Conservation (phyloP, 805 yeast genomes). For the Myxozyma mucilagina region DNA sequence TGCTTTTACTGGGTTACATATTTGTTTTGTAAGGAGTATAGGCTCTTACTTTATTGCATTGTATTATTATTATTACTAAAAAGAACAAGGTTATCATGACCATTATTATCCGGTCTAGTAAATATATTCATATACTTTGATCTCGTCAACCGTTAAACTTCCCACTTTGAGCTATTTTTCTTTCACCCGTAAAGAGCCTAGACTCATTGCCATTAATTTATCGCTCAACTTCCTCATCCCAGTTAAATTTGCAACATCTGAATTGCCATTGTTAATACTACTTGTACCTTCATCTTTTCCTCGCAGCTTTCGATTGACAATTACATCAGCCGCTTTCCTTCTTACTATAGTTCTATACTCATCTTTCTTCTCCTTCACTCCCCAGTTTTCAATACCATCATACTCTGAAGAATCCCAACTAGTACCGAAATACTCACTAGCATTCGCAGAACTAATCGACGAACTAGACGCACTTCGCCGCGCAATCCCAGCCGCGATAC, state of each 20-base stretch:
- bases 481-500: slow-evolving; percentile 9
- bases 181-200: not conserved
- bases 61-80: not conserved
- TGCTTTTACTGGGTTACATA: not conserved
- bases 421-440: not conserved
- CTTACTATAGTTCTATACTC: not conserved
- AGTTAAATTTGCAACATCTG: not conserved
- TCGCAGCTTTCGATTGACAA: not conserved
- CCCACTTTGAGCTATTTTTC: not conserved
- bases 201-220: not conserved
- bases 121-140: not conserved
- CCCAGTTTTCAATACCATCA: not conserved
- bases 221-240: slow-evolving; percentile 1
- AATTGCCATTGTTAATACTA: not conserved
- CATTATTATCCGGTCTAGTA: not conserved
- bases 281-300: not conserved
- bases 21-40: not conserved
- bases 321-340: not conserved
- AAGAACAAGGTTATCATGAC: not conserved
- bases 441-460: not conserved
- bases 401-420: not conserved
- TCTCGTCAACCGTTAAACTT: not conserved
- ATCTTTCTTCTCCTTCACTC: not conserved
- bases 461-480: slow-evolving; percentile 1
- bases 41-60: not conserved